phyloP scores from a whole-genome alignment of 352 stramenopile species.

The Globisporangium orthogonon region DNA sequence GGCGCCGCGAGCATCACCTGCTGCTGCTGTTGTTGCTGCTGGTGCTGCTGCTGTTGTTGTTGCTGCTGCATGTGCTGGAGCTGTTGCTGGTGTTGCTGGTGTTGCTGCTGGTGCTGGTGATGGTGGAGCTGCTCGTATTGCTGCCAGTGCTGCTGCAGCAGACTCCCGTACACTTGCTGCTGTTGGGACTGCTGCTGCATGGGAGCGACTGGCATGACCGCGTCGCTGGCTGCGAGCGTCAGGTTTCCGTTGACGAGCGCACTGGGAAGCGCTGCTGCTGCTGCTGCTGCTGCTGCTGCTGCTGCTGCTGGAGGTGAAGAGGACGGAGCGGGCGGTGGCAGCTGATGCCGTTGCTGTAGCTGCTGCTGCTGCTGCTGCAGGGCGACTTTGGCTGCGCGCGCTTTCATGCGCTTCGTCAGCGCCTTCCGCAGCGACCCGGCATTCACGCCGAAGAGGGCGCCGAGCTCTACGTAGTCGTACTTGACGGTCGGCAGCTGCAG shows the following conservation, averaged over 20 bases:
- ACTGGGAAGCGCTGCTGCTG: not conserved
- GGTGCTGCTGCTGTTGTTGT: too few relatives aligned
- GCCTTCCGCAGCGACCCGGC: constrained; percentile 1
- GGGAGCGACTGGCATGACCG: too few relatives aligned
- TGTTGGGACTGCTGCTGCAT: not conserved
- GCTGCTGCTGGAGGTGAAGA: not conserved
- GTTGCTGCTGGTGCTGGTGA: not conserved
- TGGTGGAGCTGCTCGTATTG: not conserved
- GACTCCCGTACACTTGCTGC: not conserved
- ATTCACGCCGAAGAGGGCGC: constrained; percentile 1
- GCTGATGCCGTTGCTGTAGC: not conserved
- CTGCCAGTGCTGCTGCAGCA: not conserved
- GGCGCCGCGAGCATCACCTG: not conserved
- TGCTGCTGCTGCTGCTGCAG: not conserved
- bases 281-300: not conserved
- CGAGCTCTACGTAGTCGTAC: constrained; percentile 1
- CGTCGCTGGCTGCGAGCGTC: too few relatives aligned
- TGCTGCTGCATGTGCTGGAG: too few relatives aligned
- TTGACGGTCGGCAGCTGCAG: constrained; percentile 1
- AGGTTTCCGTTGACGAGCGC: too few relatives aligned
- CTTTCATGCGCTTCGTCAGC: not conserved
- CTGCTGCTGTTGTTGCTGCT: not conserved
- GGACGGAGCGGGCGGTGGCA: not conserved
- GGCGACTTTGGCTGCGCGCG: not conserved
- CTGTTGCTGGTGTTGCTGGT: not conserved